Conservation (phyloP, 2,329 filamentous ascomycete species). For the Diplodia intermedia region DNA sequence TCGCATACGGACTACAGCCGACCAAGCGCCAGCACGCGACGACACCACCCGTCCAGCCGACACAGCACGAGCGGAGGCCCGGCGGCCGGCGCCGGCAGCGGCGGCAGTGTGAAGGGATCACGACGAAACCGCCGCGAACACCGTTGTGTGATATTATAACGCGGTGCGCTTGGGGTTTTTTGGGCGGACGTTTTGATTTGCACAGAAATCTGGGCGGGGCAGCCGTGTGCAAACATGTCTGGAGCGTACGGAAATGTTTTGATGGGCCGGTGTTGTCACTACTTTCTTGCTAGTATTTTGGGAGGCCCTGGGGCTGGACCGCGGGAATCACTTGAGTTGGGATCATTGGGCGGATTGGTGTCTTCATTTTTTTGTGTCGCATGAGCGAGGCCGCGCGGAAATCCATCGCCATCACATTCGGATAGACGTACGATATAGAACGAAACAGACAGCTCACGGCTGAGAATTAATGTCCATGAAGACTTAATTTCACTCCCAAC, state of each 20-base stretch:
- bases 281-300: conserved; percentile 13
- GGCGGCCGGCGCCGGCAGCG: conserved; percentile 3
- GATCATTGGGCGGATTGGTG: conserved; percentile 13
- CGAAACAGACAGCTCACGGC: conserved; percentile 33
- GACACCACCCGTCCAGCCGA: conserved; percentile 19
- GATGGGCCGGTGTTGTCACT: conserved; percentile 11
- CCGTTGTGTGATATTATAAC: conserved; percentile 31
- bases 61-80: conserved; percentile 13
- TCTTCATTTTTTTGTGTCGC: not conserved
- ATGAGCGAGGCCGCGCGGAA: conserved; percentile 16
- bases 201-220: not conserved
- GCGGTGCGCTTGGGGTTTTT: not conserved
- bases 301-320: conserved; percentile 15
- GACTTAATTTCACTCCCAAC: conserved; percentile 15
- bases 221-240: not conserved
- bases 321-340: conserved; percentile 11
- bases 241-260: conserved; percentile 26
- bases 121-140: conserved; percentile 30
- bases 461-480: conserved; percentile 31
- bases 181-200: conserved; percentile 12
- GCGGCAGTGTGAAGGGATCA: conserved; percentile 14
- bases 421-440: conserved; percentile 33
- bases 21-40: conserved; percentile 19
- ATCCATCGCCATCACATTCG: conserved; percentile 26
- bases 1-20: conserved; percentile 25